phyloP scores from a whole-genome alignment of 2,329 filamentous ascomycete genomes.

The Colletotrichum plurivorum region DNA sequence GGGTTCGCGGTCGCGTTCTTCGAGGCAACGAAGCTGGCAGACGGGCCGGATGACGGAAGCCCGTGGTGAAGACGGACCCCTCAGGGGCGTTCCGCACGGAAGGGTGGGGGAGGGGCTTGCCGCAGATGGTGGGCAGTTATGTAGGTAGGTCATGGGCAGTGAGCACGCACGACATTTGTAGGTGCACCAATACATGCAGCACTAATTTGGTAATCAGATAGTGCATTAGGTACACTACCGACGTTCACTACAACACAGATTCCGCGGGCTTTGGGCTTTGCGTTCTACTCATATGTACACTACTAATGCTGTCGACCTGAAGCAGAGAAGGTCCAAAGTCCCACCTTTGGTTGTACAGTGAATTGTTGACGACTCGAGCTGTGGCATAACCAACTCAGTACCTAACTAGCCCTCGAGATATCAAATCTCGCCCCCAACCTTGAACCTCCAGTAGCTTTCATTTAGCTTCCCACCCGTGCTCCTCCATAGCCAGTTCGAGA shows the following conservation, averaged over 20 bases:
- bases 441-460: slow-evolving; percentile 63
- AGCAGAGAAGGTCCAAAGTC: too few species aligned
- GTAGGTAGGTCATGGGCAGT: neutral
- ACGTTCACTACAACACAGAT: too few species aligned
- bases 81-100: slow-evolving; percentile 25
- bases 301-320: too few species aligned
- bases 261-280: too few species aligned
- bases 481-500: slow-evolving; percentile 37
- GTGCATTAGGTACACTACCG: too few species aligned
- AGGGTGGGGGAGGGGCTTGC: slow-evolving; percentile 38
- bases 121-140: slow-evolving; percentile 1
- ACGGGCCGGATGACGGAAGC: slow-evolving; percentile 8
- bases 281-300: too few species aligned
- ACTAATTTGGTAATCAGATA: too few species aligned
- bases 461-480: slow-evolving; percentile 53
- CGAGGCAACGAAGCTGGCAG: neutral
- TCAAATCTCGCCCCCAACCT: slow-evolving; percentile 68
- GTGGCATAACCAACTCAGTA: neutral
- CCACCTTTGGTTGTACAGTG: too few species aligned
- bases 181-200: too few species aligned
- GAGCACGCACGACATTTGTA: neutral
- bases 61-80: slow-evolving; percentile 20
- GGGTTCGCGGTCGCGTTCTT: neutral
- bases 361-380: too few species aligned
- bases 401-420: neutral